These are phyloP conservation scores for Phytopythium cucurbitacearum DNA, from an alignment of 352 stramenopile species.

Conservation along the genomic window DNA sequence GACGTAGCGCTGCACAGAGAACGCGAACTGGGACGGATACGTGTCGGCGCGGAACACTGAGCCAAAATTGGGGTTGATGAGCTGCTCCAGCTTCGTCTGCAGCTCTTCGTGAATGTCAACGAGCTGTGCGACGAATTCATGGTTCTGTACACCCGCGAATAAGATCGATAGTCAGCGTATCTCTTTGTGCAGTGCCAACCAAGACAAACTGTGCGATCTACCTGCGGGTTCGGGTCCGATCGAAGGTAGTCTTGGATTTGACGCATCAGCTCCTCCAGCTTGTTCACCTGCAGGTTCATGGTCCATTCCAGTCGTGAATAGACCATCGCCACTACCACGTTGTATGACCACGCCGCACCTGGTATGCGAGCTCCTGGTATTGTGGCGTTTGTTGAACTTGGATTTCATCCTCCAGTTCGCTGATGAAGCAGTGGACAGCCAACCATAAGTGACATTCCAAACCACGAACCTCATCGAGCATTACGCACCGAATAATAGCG, in stretches of 20 bases:
- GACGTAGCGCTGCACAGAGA: constrained; percentile 83
- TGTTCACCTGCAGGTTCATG: constrained; percentile 29
- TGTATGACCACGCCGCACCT: constrained; percentile 13
- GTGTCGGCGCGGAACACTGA: constrained; percentile 82
- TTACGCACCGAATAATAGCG: constrained; percentile 82
- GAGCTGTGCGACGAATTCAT: constrained; percentile 56
- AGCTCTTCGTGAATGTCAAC: constrained; percentile 58
- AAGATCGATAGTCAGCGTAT: constrained; percentile 31
- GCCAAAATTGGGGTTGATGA: constrained; percentile 87
- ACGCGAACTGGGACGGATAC: constrained; percentile 85
- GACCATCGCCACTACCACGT: background rate
- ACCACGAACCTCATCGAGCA: background rate
- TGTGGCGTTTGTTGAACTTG: constrained; percentile 46
- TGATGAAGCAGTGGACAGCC: constrained; percentile 7
- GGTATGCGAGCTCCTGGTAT: constrained; percentile 64
- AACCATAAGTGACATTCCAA: too few relatives aligned
- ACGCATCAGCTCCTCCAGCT: constrained; percentile 63
- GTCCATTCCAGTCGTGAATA: background rate
- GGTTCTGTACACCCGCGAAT: constrained; percentile 25
- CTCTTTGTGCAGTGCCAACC: constrained; percentile 1
- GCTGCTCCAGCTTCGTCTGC: constrained; percentile 65
- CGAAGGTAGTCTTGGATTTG: constrained; percentile 54
- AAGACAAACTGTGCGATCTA: constrained; percentile 12
- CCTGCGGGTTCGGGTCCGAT: constrained; percentile 29
- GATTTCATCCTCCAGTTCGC: constrained; percentile 87